These are phyloP conservation scores for Pisolithus microcarpus DNA, from an alignment of 768 basidiomycete species.

Conservation along the genomic window DNA sequence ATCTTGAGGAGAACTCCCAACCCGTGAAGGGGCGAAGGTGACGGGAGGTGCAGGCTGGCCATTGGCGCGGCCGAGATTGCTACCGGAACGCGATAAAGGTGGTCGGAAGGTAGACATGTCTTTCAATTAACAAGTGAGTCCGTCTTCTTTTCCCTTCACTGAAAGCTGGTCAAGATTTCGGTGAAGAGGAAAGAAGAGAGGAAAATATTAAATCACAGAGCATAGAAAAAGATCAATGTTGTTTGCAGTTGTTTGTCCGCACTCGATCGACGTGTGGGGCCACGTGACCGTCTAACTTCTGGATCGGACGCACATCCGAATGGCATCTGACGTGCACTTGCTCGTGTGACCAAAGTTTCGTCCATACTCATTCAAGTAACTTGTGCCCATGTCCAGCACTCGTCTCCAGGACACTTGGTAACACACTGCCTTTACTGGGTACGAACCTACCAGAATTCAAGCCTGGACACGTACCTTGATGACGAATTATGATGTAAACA, in stretches of 20 bases:
- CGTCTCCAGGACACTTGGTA: no score
- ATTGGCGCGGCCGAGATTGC: conserved; percentile 28
- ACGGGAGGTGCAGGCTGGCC: conserved; percentile 30
- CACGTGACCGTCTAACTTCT: no score
- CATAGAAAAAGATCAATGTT: conserved; percentile 8
- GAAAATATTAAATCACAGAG: conserved; percentile 10
- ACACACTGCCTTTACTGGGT: no score
- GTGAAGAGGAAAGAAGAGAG: conserved; percentile 44
- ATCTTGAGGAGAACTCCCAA: conserved; percentile 31
- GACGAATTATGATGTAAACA: no score
- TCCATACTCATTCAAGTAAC: no score
- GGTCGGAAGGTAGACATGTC: conserved; percentile 30
- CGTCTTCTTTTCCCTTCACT: conserved; percentile 46
- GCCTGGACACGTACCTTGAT: no score
- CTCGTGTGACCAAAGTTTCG: no score
- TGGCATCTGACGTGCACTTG: no score
- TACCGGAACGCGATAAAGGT: conserved; percentile 39
- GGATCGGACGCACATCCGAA: no score
- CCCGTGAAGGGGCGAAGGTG: conserved; percentile 24
- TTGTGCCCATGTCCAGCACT: no score
- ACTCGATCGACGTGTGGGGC: no score
- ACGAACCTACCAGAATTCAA: no score
- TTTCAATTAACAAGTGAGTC: conserved; percentile 2
- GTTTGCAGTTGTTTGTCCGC: conserved; percentile 20
- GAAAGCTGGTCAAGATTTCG: conserved; percentile 31